A percentile compares a stretch with the other conserved stretches of the same genome.
Evolutionary conservation across 352 stramenopile species (phyloP).

Genomic region (Elongisporangium prolatum): DNA sequence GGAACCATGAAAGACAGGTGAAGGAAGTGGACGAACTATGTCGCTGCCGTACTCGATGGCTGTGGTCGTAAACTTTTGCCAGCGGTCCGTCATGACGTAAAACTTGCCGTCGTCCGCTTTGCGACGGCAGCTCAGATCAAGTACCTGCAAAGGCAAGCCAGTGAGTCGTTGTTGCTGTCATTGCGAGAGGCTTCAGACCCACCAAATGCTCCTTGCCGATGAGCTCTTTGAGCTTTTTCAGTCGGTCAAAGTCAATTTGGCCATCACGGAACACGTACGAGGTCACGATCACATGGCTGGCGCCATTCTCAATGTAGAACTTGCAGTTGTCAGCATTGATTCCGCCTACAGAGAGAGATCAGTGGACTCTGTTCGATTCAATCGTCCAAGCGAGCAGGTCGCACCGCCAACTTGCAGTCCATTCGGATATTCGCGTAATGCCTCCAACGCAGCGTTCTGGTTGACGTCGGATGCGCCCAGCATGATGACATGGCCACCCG

Average conservation of each 20-base stretch:
- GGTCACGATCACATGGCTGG: constrained; percentile 98
- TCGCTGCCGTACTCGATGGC: constrained; percentile 64
- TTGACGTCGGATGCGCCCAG: constrained; percentile 91
- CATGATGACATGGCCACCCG: constrained; percentile 98
- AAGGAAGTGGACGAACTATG: not conserved
- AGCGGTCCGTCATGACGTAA: constrained; percentile 96
- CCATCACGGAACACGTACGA: constrained; percentile 95
- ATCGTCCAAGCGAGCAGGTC: not conserved
- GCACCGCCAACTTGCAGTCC: constrained; percentile 95
- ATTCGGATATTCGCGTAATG: constrained; percentile 85
- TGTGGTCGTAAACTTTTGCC: constrained; percentile 96
- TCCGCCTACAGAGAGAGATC: constrained; percentile 28
- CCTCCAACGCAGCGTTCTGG: constrained; percentile 83
- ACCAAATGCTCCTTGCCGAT: constrained; percentile 80
- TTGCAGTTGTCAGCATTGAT: constrained; percentile 93
- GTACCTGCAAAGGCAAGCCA: constrained; percentile 40
- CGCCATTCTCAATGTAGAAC: constrained; percentile 93
- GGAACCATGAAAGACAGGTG: not conserved
- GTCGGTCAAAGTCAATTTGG: constrained; percentile 81
- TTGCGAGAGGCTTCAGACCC: constrained; percentile 1
- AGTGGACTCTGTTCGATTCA: not conserved
- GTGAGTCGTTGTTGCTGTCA: not conserved
- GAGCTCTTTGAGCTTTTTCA: constrained; percentile 60
- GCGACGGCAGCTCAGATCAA: constrained; percentile 96
- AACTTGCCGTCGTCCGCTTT: constrained; percentile 84